These are phyloP conservation scores for Lasiodiplodia citricola DNA, from an alignment of 2,329 filamentous ascomycete species.

Conservation along the genomic window DNA sequence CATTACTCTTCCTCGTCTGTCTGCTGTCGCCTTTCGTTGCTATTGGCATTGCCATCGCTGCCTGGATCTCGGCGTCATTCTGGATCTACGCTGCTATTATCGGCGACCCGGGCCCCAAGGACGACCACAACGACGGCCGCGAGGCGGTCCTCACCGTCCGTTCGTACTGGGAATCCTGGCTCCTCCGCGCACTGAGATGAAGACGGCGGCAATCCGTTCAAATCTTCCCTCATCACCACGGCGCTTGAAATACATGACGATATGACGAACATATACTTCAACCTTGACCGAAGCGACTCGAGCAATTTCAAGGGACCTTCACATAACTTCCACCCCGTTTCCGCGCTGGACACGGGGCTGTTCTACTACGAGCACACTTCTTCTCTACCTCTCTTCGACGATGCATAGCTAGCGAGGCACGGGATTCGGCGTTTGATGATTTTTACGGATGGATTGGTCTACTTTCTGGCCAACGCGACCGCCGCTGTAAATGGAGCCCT, in stretches of 20 bases:
- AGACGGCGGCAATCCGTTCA: background rate
- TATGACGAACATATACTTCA: background rate
- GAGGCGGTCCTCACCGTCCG: conserved; percentile 64
- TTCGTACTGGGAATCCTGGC: conserved; percentile 66
- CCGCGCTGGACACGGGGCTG: background rate
- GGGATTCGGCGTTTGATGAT: conserved; percentile 17
- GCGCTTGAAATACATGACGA: conserved; percentile 16
- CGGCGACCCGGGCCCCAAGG: conserved; percentile 63
- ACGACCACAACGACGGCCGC: conserved; percentile 64
- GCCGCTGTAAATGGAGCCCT: background rate
- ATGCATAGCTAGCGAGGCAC: conserved; percentile 20
- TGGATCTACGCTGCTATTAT: conserved; percentile 67
- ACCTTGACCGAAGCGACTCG: background rate
- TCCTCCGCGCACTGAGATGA: conserved; percentile 47
- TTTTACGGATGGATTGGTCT: background rate
- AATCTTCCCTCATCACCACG: background rate
- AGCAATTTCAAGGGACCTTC: background rate
- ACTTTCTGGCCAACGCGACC: background rate
- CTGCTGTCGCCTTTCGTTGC: conserved; percentile 62
- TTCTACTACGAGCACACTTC: background rate
- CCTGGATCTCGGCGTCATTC: conserved; percentile 66
- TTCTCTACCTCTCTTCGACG: background rate
- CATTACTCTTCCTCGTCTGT: conserved; percentile 58
- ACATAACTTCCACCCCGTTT: background rate
- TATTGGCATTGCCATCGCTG: conserved; percentile 60